Conservation (phyloP, 2,329 filamentous ascomycete species). For the Tolypocladium sp. region DNA sequence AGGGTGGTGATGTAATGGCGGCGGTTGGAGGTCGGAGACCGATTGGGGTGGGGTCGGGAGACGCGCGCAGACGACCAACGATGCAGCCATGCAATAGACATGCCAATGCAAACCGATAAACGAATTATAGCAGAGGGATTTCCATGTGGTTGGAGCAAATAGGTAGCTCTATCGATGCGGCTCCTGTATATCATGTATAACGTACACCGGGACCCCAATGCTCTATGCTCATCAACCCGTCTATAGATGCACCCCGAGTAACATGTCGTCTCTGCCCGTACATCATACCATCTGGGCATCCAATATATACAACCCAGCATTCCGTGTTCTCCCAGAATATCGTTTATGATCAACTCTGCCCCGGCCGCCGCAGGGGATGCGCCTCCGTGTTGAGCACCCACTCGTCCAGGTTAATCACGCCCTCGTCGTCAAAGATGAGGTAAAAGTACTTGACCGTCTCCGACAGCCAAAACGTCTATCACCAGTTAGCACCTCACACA, state of each 20-base stretch:
- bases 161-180: not conserved
- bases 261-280: conserved; percentile 2
- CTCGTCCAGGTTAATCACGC: conserved; percentile 57
- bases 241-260: not conserved
- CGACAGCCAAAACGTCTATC: conserved; percentile 58
- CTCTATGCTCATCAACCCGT: not conserved
- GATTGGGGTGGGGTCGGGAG: conserved; percentile 8
- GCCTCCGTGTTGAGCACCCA: conserved; percentile 57
- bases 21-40: conserved; percentile 1
- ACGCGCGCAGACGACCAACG: not conserved
- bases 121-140: not conserved
- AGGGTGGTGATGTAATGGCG: conserved; percentile 18
- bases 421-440: conserved; percentile 57
- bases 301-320: not conserved
- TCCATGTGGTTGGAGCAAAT: not conserved
- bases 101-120: no score
- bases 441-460: conserved; percentile 77
- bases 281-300: not conserved
- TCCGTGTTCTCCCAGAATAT: no score
- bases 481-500: not conserved
- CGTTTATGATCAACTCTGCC: conserved; percentile 6
- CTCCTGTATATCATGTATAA: not conserved
- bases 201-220: not conserved
- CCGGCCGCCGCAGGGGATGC: conserved; percentile 34
- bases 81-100: not conserved